These are phyloP conservation scores for Verbena officinalis DNA, from an alignment of 257 asterid genomes.

Conservation along the genomic window DNA sequence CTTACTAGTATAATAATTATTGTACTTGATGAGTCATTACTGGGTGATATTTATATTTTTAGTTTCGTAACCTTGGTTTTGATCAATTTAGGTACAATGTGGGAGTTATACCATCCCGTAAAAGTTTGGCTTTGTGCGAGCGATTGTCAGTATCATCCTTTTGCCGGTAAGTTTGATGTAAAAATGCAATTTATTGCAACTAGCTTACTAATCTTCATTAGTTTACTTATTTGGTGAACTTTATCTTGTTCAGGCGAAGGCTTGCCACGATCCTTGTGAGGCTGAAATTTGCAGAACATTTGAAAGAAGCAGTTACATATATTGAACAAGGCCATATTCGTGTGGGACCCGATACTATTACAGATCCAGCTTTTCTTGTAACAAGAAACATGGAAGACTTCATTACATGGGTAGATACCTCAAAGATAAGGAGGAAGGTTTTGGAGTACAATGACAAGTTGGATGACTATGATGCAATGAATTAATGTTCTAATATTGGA, in stretches of 20 bases:
- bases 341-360: constrained; percentile 88
- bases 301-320: constrained; percentile 88
- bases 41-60: background rate
- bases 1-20: background rate
- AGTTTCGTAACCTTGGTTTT: constrained; percentile 4
- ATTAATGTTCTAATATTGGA: constrained; percentile 26
- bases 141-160: constrained; percentile 80
- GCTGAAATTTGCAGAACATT: constrained; percentile 84
- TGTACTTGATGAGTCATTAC: background rate
- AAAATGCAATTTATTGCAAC: constrained; percentile 14
- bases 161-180: constrained; percentile 62
- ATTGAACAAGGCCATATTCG: constrained; percentile 98
- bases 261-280: constrained; percentile 70
- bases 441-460: constrained; percentile 78
- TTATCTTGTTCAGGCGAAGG: constrained; percentile 65
- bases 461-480: constrained; percentile 88
- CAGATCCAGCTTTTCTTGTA: constrained; percentile 82
- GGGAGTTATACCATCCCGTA: constrained; percentile 87
- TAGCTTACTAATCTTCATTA: background rate
- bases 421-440: constrained; percentile 88
- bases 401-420: constrained; percentile 93
- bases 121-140: constrained; percentile 86
- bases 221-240: too few species aligned
- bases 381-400: constrained; percentile 95
- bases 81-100: constrained; percentile 75